Percentiles rank a stretch among this genome's conserved stretches.
phyloP scores from a whole-genome alignment of 177 flowering plant genomes.

The Vitis hybrid region DNA sequence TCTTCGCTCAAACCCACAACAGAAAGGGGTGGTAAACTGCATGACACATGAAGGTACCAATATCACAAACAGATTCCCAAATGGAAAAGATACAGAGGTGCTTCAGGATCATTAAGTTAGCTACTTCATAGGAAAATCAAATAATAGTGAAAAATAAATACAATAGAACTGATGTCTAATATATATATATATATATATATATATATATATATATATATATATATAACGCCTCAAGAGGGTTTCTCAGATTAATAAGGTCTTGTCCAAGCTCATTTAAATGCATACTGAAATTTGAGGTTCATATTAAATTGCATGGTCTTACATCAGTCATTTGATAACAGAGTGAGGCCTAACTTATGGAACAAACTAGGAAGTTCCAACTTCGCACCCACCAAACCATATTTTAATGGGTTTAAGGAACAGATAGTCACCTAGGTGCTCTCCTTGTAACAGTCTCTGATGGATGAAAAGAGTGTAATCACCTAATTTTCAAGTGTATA shows the following conservation, averaged over 20 bases:
- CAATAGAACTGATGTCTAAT: background rate
- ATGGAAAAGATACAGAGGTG: background rate
- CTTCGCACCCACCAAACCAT: too few relatives aligned
- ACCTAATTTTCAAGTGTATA: too few relatives aligned
- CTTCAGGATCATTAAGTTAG: background rate
- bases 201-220: background rate
- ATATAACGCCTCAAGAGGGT: background rate
- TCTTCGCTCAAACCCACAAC: conserved; percentile 94
- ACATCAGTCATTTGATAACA: too few relatives aligned
- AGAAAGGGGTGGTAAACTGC: conserved; percentile 96
- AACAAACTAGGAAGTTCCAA: too few relatives aligned
- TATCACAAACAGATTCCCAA: background rate
- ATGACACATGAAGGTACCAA: conserved; percentile 16
- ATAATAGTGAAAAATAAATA: background rate
- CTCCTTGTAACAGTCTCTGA: too few relatives aligned
- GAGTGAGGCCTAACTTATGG: too few relatives aligned
- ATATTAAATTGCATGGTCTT: too few relatives aligned
- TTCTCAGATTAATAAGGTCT: too few relatives aligned
- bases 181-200: background rate
- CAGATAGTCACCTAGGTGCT: too few relatives aligned
- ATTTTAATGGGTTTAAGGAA: too few relatives aligned
- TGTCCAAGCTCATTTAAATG: too few relatives aligned
- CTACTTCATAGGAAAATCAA: background rate
- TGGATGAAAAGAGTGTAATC: background rate
- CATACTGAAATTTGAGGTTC: too few relatives aligned